phyloP scores from a whole-genome alignment of 169 alveolate genomes.

The Babesia ovis region DNA sequence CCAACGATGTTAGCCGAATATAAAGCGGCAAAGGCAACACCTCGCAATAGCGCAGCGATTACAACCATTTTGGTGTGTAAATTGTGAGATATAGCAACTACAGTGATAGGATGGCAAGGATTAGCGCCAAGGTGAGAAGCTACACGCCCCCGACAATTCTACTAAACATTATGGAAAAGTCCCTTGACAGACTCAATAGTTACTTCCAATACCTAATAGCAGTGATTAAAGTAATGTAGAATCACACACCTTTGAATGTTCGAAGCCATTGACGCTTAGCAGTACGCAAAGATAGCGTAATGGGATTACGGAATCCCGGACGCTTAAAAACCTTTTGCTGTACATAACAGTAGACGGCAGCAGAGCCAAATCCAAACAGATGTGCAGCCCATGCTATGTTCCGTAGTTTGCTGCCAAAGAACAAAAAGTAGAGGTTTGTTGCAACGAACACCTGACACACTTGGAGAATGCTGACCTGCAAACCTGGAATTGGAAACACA shows the following conservation, averaged over 20 bases:
- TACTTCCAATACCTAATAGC: slow-evolving; percentile 15
- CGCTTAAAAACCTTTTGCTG: slow-evolving; percentile 66
- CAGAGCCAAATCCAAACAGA: slow-evolving; percentile 73
- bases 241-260: slow-evolving; percentile 34
- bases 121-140: too few species aligned
- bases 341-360: slow-evolving; percentile 68
- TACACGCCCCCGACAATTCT: slow-evolving; percentile 4
- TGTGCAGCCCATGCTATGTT: slow-evolving; percentile 82
- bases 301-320: slow-evolving; percentile 57
- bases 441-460: slow-evolving; percentile 72
- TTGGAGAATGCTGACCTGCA: slow-evolving; percentile 72
- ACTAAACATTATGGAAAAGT: neutral
- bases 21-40: neutral
- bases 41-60: neutral
- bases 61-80: neutral
- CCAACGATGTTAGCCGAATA: neutral
- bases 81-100: neutral
- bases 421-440: slow-evolving; percentile 70
- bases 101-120: too few species aligned
- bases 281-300: slow-evolving; percentile 24
- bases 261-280: slow-evolving; percentile 61
- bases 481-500: slow-evolving; percentile 75
- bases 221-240: neutral
- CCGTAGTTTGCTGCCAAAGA: slow-evolving; percentile 51
- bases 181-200: neutral